Conservation (phyloP, 306 rosid species). For the Datisca glomerata region DNA sequence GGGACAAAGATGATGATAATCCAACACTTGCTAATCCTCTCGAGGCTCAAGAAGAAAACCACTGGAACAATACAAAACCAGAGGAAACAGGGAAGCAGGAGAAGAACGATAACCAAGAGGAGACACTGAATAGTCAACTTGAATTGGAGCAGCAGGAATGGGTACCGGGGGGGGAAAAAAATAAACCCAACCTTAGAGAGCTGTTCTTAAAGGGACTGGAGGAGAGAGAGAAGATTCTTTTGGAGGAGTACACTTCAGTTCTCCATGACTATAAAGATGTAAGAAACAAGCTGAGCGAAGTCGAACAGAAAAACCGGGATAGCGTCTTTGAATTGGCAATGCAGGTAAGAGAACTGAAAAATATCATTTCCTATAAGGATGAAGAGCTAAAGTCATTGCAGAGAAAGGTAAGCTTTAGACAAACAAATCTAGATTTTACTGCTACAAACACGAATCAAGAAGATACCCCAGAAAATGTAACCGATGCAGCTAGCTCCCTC, state of each 20-base stretch:
- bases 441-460: slow-evolving; percentile 21
- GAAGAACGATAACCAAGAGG: slow-evolving; percentile 15
- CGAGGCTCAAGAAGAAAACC: slow-evolving; percentile 20
- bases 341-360: slow-evolving; percentile 62
- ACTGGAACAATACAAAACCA: slow-evolving; percentile 2
- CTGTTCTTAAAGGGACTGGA: slow-evolving; percentile 46
- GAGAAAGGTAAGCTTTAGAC: slow-evolving; percentile 18
- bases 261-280: slow-evolving; percentile 55
- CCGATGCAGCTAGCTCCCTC: slow-evolving; percentile 17
- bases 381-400: slow-evolving; percentile 37
- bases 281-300: slow-evolving; percentile 43
- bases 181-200: slow-evolving; percentile 50
- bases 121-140: slow-evolving; percentile 9
- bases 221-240: slow-evolving; percentile 53
- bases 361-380: slow-evolving; percentile 38
- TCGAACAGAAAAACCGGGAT: slow-evolving; percentile 51
- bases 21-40: slow-evolving; percentile 1
- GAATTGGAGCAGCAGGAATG: slow-evolving; percentile 22
- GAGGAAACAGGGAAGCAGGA: slow-evolving; percentile 20
- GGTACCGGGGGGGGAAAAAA: slow-evolving; percentile 28
- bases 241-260: slow-evolving; percentile 67
- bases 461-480: slow-evolving; percentile 13
- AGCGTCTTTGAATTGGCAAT: slow-evolving; percentile 50
- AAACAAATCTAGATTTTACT: slow-evolving; percentile 13
- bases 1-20: slow-evolving; percentile 19